Evolutionary conservation across 2,329 filamentous ascomycete species (phyloP), one percentile per base, ranked within the genome.

Genomic region (Ophiostoma angusticollis): DNA sequence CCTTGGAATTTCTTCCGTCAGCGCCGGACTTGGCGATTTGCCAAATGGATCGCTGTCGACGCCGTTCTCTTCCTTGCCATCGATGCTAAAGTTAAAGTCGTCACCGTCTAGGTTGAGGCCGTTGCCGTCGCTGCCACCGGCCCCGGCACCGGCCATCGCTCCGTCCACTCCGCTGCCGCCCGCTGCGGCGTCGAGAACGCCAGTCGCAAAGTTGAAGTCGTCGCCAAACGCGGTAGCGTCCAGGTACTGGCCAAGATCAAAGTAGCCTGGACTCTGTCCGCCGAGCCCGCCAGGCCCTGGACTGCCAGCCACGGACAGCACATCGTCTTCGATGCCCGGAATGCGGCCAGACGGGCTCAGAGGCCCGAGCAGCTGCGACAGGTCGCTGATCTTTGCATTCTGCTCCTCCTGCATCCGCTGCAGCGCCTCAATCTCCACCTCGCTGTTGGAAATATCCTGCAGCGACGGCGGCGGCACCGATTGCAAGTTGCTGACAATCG

Each of bases 321-420:
- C 51, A 9, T 53, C 45, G 3, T 70, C 66, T 19, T 63, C 64
- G 2, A 91, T 57, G 5, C 83, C 83, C 1, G 84, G 82, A 25
- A 93, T 83, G 13, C 73, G 71, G 5, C 84, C 85, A 0, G 75
- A 83, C 0, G 86, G 86, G 51, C 80, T 87, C 11, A 93, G 67
- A 0, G 86, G 86, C 6, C 82, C 78, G 7, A 95, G 68, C 13
- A 85, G 63, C 40, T 74, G 77, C 37, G 77, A 77, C 9, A 95
- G 66, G 42, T 83, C 76, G 45, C 83, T 74, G 1, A 95, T 80
- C 35, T 82, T 80, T 34, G 70, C 70, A 44, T 81, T 78, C 52
- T 94, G 86, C 43, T 89, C 78, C 18, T 75, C 73, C 53, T 93
- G 84, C 51, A 94, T 66, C 31, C 78, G 79, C 46, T 84, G 75